phyloP scores from a whole-genome alignment of 495 filamentous ascomycete species.

The Penicillium taxi region DNA sequence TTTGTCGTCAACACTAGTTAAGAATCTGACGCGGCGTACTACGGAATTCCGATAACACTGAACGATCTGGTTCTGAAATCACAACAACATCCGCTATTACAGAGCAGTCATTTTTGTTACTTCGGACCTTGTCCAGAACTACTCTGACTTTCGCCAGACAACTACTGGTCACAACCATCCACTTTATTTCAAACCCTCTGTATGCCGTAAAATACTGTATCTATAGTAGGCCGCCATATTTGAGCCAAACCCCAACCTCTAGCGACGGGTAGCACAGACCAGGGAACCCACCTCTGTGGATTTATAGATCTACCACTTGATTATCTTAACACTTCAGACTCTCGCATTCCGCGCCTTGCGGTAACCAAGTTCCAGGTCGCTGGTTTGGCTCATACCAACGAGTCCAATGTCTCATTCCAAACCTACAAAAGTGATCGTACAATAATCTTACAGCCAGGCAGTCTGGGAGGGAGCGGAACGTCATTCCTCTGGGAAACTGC shows the following conservation, averaged over 20 bases:
- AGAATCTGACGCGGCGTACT: no score
- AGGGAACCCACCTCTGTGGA: conserved; percentile 14
- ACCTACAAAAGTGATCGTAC: conserved; percentile 12
- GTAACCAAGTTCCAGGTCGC: conserved; percentile 14
- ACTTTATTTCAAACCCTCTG: no score
- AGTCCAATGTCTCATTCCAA: not conserved
- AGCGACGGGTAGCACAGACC: conserved; percentile 8
- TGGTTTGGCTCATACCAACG: conserved; percentile 2
- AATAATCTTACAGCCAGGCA: conserved; percentile 14
- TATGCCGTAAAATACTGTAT: no score
- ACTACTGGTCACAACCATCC: no score
- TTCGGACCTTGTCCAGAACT: no score
- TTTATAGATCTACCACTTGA: conserved; percentile 14
- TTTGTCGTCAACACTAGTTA: no score
- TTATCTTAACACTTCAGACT: conserved; percentile 12
- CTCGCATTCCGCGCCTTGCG: conserved; percentile 11
- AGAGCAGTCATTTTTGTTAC: no score
- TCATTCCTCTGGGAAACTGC: conserved; percentile 8
- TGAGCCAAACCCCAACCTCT: conserved; percentile 8
- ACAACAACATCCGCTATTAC: no score
- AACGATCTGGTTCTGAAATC: no score
- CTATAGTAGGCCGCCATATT: conserved; percentile 14
- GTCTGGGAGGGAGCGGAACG: conserved; percentile 13
- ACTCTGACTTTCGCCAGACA: no score
- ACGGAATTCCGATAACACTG: no score